Evolutionary conservation across 139 green algal species (phyloP), one percentile per base, ranked within the genome.

Genomic region (Chlorella sp.): DNA sequence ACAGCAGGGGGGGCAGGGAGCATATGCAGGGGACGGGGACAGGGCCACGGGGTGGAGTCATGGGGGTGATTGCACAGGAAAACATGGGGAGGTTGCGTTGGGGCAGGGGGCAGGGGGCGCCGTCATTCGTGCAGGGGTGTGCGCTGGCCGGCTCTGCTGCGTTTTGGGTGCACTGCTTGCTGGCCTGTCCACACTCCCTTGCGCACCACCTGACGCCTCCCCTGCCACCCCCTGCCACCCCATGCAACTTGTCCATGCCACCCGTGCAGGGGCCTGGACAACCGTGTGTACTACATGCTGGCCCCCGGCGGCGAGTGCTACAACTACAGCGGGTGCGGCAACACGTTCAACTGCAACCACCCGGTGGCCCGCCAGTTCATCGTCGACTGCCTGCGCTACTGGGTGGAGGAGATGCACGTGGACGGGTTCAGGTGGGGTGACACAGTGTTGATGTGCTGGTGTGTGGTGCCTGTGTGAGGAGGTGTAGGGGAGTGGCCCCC

Each of bases 291-390:
- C 92, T 99, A 99, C 95, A 99, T 99, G 97, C 93, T 99, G 57
- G 97, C 98, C 18, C 96, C 96, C 7, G 95, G 89, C 86, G 98
- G 98, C 3, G 94, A 99, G 94, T 99, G 98, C 94, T 98, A 98
- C 94, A 99, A 99, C 95, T 99, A 99, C 95, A 94, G 91, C 32
- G 98, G 98, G 86, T 99, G 98, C 92, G 98, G 98, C 88, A 99
- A 99, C 95, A 99, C 98, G 26, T 88, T 99, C 91, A 99, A 99
- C 94, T 99, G 96, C 96, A 99, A 99, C 96, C 97, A 99, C 88
- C 98, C 98, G 4, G 94, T 97, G 5, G 97, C 96, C 71, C 92
- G 94, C 60, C 89, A 96, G 86, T 97, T 99, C 89, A 98, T 99
- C 84, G 79, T 99, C 53, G 97, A 99, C 94, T 98, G 95, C 95